Base-by-base conservation (phyloP, 805 yeast genomes). In the Saccharomyces kudriavzevii region DNA sequence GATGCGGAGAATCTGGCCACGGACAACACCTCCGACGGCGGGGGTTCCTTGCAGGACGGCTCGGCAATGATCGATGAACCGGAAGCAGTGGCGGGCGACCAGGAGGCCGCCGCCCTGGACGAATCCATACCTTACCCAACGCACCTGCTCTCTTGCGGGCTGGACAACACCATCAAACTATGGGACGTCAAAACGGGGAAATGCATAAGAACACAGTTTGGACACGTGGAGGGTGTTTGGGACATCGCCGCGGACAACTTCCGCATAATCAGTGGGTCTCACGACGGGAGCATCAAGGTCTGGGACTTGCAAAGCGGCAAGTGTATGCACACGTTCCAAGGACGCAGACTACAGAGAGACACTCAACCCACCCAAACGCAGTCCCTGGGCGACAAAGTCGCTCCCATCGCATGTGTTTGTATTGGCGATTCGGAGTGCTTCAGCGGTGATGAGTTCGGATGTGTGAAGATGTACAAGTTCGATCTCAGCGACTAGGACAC, bases 141-240 rank as follows among this genome's bases (percentile, higher is more conserved):
- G 0, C 96, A 92, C 70, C 68, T 91, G 53, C 71, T 91, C 26
- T 85, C 97, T 0, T 89, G 95, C 14, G 89, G 97, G 0, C 74
- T 92, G 55, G 98, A 91, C 69, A 90, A 90, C 70, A 91, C 97
- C 5, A 89, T 91, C 68, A 89, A 91, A 67, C 70, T 92, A 49
- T 91, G 97, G 97, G 95, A 89, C 60, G 85, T 90, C 29, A 76
- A 76, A 57, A 82, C 94, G 0, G 97, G 97, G 3, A 81, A 83
- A 68, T 92, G 98, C 65, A 81, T 90, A 10, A 77, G 97, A 54
- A 94, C 99, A 0, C 92, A 94, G 69, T 94, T 92, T 73, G 99
- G 99, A 2, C 99, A 94, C 67, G 89, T 92, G 52, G 98, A 94
- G 70, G 99, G 99, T 24, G 96, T 94, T 20, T 92, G 98, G 97